Evolutionary conservation across 148 eudicot genomes (phyloP), one percentile per base, ranked within the genome.

Genomic region (Rhododendron williamsianum): DNA sequence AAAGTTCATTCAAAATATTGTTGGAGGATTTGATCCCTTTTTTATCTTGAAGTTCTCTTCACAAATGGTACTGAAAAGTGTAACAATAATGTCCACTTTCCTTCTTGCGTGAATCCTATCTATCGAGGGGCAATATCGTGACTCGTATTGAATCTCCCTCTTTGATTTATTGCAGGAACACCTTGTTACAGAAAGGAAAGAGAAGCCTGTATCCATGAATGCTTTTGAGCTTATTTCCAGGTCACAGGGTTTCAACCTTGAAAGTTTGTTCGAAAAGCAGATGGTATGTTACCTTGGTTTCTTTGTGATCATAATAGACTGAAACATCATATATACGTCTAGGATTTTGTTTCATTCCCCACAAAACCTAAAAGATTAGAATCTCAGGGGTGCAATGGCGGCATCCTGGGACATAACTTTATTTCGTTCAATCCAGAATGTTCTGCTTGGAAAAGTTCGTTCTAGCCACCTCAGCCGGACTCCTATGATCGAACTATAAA

Each of bases 191-290:
- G 98, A 96, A 91, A 90, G 90, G 87, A 92, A 93, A 89, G 98
- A 94, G 91, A 94, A 91, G 84, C 98, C 98, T 45, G 95, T 89
- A 82, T 93, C 98, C 69, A 93, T 96, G 98, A 96, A 94, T 82
- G 98, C 98, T 46, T 96, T 96, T 80, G 96, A 94, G 93, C 94
- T 96, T 41, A 94, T 96, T 78, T 93, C 98, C 58, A 90, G 94
- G 84, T 94, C 98, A 80, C 93, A 90, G 76, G 90, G 95, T 84
- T 93, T 93, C 87, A 95, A 89, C 82, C 95, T 96, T 69, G 98
- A 94, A 12, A 91, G 91, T 82, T 91, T 96, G 82, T 96, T 96
- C 71, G 90, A 93, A 78, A 93, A 91, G 86, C 91, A 92, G 77
- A 90, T 85, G 90, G 93, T 90, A 92, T 74, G 91, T 85, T 41